Percentiles rank a stretch among this genome's conserved stretches.
phyloP scores from a whole-genome alignment of 192 early-diverging fungal species.

The Dispira simplex region DNA sequence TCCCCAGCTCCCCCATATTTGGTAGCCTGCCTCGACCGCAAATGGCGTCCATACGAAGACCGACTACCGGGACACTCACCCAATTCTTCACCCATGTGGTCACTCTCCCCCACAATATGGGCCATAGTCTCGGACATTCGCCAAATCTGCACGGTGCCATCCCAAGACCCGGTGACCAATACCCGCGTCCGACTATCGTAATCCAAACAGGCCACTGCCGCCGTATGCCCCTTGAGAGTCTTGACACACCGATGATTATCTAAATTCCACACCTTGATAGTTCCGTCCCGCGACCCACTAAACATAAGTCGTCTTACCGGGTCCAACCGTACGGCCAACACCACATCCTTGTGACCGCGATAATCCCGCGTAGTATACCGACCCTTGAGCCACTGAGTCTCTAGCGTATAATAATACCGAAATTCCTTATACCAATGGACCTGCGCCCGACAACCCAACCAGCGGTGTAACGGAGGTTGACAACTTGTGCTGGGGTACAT shows the following conservation, averaged over 20 bases:
- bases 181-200: not conserved
- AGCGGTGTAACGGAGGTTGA: not conserved
- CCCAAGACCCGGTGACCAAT: not conserved
- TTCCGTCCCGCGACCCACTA: not conserved
- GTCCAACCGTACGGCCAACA: not conserved
- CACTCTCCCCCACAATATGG: not conserved
- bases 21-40: not conserved
- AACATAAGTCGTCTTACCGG: not conserved
- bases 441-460: not conserved
- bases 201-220: not conserved
- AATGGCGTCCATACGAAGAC: not conserved
- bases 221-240: not conserved
- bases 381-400: not conserved
- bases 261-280: not conserved
- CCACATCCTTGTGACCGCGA: not conserved
- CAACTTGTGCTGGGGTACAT: not conserved
- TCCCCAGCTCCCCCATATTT: not conserved
- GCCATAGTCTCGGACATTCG: not conserved
- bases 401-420: not conserved
- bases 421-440: slow-evolving; percentile 1
- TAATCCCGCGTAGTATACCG: not conserved
- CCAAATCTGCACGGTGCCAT: slow-evolving; percentile 1
- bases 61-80: not conserved
- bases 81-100: no score
- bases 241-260: not conserved